Evolutionary conservation across 2,329 filamentous ascomycete genomes (phyloP).

Genomic region (Grosmannia huntii): DNA sequence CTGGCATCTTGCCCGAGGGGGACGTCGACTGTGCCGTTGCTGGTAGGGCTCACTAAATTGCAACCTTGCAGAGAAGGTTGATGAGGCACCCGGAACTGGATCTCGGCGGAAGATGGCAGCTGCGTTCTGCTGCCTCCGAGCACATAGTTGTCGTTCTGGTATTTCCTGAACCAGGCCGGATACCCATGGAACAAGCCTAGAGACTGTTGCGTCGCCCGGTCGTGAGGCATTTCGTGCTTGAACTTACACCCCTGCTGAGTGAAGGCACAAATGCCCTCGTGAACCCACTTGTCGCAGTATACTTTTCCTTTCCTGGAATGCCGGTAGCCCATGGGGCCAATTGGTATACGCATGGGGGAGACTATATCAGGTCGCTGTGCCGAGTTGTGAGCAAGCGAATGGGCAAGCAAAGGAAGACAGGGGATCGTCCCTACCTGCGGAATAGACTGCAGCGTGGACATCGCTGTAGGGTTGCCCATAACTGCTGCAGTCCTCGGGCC

Average conservation of each 20-base stretch:
- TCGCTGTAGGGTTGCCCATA: neutral
- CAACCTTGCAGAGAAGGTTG: neutral
- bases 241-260: slow-evolving; percentile 76
- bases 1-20: neutral
- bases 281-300: slow-evolving; percentile 85
- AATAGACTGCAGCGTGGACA: neutral
- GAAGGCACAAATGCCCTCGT: slow-evolving; percentile 73
- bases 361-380: neutral
- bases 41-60: no score
- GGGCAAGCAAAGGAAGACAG: neutral
- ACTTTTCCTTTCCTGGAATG: slow-evolving; percentile 38
- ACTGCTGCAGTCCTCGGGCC: neutral
- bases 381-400: neutral
- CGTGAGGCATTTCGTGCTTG: slow-evolving; percentile 79
- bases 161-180: slow-evolving; percentile 48
- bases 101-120: neutral
- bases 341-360: neutral
- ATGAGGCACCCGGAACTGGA: neutral
- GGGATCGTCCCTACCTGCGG: neutral
- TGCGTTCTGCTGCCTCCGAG: neutral
- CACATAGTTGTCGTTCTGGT: slow-evolving; percentile 26
- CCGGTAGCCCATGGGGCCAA: neutral
- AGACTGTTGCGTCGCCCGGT: slow-evolving; percentile 49
- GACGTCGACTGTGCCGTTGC: neutral
- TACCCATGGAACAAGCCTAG: slow-evolving; percentile 59